Base-by-base conservation (phyloP, 768 basidiomycete genomes). In the Boletellus emodensis region DNA sequence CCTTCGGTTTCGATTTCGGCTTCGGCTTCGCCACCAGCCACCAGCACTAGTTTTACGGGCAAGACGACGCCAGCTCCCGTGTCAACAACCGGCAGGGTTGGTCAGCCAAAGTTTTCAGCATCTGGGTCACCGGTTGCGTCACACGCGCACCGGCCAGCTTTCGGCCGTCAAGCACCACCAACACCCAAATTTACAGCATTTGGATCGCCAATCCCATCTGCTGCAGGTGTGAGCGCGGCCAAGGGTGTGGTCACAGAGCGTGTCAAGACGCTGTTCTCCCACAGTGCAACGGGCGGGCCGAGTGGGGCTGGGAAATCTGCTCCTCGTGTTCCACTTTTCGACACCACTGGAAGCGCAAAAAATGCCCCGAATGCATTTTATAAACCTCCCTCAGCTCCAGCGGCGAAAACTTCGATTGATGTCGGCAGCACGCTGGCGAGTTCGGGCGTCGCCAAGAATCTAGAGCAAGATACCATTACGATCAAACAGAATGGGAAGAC, bases 311-410 rank as follows among this genome's bases (percentile, higher is more conserved):
- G 20, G 44, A 57, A 58, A 43, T 35, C 46, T 10, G 26, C 36
- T 18, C 22, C 54, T 2, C 51, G 44, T 61, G 33, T 64, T 47
- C 62, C 63, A 13, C 51, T 73, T 3, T 80, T 83, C 48, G 72
- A 74, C 7, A 74, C 76, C 2, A 46, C 59, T 2, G 72, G 74
- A 15, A 75, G 74, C 22, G 83, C 85, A 1, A 76, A 75, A 44
- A 72, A 71, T 30, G 73, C 76, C 9, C 74, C 72, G 20, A 88
- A 87, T 54, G 86, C 86, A 4, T 88, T 88, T 61, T 87, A 81
- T 60, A 72, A 76, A 34, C 84, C 82, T 0, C 76, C 80, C 4
- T 55, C 66, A 11, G 47, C 63, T 1, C 30, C 28, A 8, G 40
- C 26, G 5, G 33, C 24, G 14, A 52, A 18, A 17, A 15, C 20